Evolutionary conservation across 805 yeast species (phyloP).

Genomic region (Schwanniomyces pseudopolymorphus): DNA sequence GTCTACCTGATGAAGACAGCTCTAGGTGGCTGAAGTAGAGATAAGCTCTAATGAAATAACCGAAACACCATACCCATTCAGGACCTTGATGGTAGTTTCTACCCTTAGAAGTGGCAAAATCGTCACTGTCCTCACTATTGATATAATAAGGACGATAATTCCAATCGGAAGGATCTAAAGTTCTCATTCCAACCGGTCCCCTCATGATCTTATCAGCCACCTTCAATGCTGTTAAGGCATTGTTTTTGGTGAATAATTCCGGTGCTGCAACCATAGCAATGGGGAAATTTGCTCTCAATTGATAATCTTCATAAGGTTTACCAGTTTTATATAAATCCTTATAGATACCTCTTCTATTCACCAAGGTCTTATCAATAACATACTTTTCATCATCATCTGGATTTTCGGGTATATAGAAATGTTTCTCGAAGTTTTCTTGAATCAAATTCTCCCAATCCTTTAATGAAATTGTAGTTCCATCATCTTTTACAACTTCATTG

Average conservation of each 20-base stretch:
- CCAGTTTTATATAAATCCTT: conserved; percentile 82
- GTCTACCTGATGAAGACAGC: conserved; percentile 34
- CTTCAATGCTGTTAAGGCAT: conserved; percentile 64
- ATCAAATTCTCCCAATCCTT: conserved; percentile 71
- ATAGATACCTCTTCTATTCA: conserved; percentile 91
- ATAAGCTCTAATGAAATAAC: conserved; percentile 83
- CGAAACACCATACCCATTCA: conserved; percentile 94
- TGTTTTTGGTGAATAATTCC: conserved; percentile 67
- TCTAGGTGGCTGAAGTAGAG: conserved; percentile 48
- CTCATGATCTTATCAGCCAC: conserved; percentile 72
- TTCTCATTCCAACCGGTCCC: conserved; percentile 90
- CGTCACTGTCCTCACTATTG: conserved; percentile 76
- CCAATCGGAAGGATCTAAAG: conserved; percentile 89
- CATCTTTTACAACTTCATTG: conserved; percentile 53
- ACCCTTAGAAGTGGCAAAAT: conserved; percentile 92
- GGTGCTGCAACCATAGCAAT: conserved; percentile 96
- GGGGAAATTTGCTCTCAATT: conserved; percentile 86
- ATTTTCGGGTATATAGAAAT: conserved; percentile 72
- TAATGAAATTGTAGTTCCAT: conserved; percentile 58
- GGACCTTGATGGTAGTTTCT: conserved; percentile 98
- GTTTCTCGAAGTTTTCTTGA: conserved; percentile 72
- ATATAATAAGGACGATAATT: conserved; percentile 88
- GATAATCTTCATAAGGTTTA: conserved; percentile 91
- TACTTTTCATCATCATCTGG: conserved; percentile 59
- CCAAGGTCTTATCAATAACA: conserved; percentile 60